Base-by-base conservation (phyloP, 1,139 yeast species). In the Geotrichum reessii region DNA sequence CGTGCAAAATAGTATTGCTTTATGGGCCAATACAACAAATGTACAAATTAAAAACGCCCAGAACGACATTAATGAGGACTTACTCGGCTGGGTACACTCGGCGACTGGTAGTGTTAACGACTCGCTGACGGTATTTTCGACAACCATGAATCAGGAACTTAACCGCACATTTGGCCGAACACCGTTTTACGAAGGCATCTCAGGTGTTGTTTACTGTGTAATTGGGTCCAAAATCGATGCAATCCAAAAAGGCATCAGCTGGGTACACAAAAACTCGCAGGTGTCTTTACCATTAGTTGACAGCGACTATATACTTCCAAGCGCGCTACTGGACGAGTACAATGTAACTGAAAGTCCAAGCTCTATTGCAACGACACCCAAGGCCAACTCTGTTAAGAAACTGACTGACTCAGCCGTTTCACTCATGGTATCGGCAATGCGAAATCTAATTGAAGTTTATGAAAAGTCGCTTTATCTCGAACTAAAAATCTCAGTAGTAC, bases 151-250 rank as follows among this genome's bases (percentile, higher is more conserved):
- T 66, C 66, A 71, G 2, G 83, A 83, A 0, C 72, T 93, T 11
- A 76, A 77, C 28, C 74, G 74, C 2, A 78, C 84, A 0, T 91
- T 93, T 72, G 82, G 84, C 2, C 78, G 77, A 3, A 89, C 98
- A 0, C 81, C 88, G 0, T 75, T 93, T 17, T 81, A 83, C 52
- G 55, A 60, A 22, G 87, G 96, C 0, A 77, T 92, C 11, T 60
- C 70, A 14, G 65, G 80, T 74, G 83, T 91, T 0, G 87, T 91
- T 5, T 83, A 85, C 55, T 93, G 99, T 73, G 82, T 88, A 0
- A 76, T 93, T 48, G 95, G 91, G 14, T 77, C 85, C 58, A 93
- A 92, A 68, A 70, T 92, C 6, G 76, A 77, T 3, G 77, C 79
- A 40, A 74, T 91, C 0, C 87, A 87, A 64, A 69, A 78, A 25